Evolutionary conservation across 2,329 filamentous ascomycete genomes (phyloP).

Genomic region (Emydomyces testavorans): DNA sequence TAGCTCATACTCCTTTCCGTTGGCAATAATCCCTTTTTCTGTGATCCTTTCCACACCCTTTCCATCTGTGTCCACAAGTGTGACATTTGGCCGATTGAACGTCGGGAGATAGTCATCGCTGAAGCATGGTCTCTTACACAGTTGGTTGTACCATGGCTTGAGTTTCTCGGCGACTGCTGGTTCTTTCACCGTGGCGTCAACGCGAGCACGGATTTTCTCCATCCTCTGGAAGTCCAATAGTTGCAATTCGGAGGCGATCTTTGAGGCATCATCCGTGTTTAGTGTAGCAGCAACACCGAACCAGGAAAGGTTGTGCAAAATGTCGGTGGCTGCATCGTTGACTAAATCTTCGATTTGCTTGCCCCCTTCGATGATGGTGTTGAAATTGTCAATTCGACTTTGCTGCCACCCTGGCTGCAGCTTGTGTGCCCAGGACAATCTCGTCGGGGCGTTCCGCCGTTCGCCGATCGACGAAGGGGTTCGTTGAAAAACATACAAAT

Average conservation of each 20-base stretch:
- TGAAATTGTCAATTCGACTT: constrained; percentile 23
- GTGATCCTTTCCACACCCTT: constrained; percentile 42
- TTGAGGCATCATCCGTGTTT: constrained; percentile 14
- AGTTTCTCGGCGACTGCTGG: constrained; percentile 41
- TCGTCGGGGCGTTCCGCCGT: constrained; percentile 23
- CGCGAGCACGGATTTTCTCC: constrained; percentile 38
- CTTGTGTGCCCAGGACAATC: constrained; percentile 17
- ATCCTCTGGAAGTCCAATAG: constrained; percentile 33
- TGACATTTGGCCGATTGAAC: constrained; percentile 50
- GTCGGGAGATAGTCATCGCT: constrained; percentile 40
- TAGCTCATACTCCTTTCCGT: constrained; percentile 39
- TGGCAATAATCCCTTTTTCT: constrained; percentile 38
- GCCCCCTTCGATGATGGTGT: constrained; percentile 17
- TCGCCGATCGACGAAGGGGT: constrained; percentile 34
- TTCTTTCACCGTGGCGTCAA: constrained; percentile 45
- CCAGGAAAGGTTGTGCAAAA: constrained; percentile 34
- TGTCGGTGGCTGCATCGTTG: constrained; percentile 22
- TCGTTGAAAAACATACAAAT: constrained; percentile 46
- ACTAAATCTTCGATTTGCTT: constrained; percentile 19
- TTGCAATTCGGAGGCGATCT: constrained; percentile 21
- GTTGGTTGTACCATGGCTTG: constrained; percentile 49
- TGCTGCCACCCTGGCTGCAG: constrained; percentile 22
- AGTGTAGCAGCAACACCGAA: constrained; percentile 21
- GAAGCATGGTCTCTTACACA: constrained; percentile 42
- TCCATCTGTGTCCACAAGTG: constrained; percentile 49